A percentile compares a stretch with the other conserved stretches of the same genome.
These are phyloP conservation scores for Neurospora sp. DNA, from an alignment of 2,329 filamentous ascomycete species.

Conservation along the genomic window DNA sequence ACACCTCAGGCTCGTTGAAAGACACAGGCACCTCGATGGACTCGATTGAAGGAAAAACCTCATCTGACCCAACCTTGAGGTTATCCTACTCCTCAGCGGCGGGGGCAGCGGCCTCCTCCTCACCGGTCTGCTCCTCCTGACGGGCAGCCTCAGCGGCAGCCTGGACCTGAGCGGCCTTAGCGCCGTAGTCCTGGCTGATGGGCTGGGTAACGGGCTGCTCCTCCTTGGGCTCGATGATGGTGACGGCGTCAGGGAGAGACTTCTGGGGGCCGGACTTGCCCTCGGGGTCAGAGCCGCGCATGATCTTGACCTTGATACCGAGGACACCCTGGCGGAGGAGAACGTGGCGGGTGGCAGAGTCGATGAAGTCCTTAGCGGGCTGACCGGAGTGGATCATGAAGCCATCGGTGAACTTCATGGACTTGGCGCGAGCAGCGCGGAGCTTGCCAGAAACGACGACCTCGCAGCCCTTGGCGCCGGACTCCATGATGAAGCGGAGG, in stretches of 20 bases:
- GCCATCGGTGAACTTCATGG: constrained; percentile 99
- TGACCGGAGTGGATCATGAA: constrained; percentile 99
- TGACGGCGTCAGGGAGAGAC: constrained; percentile 95
- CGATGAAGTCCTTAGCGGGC: constrained; percentile 99
- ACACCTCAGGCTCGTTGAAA: constrained; percentile 1
- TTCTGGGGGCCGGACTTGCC: constrained; percentile 98
- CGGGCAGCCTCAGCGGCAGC: constrained; percentile 54
- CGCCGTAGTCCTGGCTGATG: constrained; percentile 96
- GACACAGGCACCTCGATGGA: constrained; percentile 5
- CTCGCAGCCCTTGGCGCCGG: constrained; percentile 98
- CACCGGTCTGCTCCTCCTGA: constrained; percentile 42
- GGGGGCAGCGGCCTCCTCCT: constrained; percentile 45
- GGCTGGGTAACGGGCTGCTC: constrained; percentile 92
- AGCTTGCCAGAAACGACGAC: constrained; percentile 99
- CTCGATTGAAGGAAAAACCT: constrained; percentile 1
- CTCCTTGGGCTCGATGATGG: constrained; percentile 99
- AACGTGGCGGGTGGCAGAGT: constrained; percentile 96
- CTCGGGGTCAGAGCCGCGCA: constrained; percentile 98
- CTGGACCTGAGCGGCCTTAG: constrained; percentile 65
- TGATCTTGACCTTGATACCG: constrained; percentile 99
- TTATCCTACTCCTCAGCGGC: constrained; percentile 36
- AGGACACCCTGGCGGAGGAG: constrained; percentile 99
- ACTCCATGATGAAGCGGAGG: constrained; percentile 99
- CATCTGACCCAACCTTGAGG: constrained; percentile 6
- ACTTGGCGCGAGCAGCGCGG: constrained; percentile 97